phyloP scores from a whole-genome alignment of 2,329 filamentous ascomycete genomes.

The Eutypa lata region DNA sequence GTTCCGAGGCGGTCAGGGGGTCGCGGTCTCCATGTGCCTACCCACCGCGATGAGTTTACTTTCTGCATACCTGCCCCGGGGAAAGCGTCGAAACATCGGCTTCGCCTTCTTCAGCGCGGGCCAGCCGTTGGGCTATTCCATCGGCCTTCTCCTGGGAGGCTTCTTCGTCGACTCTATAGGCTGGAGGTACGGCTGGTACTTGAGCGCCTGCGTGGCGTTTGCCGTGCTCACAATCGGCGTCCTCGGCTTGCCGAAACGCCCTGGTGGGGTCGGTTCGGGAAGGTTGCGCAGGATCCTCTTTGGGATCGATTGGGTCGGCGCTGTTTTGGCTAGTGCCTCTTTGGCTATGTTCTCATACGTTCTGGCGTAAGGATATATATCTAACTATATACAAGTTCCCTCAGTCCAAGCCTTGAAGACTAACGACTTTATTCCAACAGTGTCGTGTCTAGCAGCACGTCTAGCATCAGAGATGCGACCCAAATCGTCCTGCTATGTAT shows the following conservation, averaged over 20 bases:
- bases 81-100: slow-evolving; percentile 35
- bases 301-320: slow-evolving; percentile 55
- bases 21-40: slow-evolving; percentile 33
- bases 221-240: slow-evolving; percentile 26
- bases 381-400: too few relatives aligned
- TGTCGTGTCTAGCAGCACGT: too few relatives aligned
- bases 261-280: slow-evolving; percentile 28
- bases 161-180: slow-evolving; percentile 43
- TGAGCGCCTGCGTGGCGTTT: slow-evolving; percentile 33
- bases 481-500: slow-evolving; percentile 43
- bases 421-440: too few relatives aligned
- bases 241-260: background rate
- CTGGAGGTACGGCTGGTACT: slow-evolving; percentile 47
- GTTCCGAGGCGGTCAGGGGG: slow-evolving; percentile 38
- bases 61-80: slow-evolving; percentile 26
- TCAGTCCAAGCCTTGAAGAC: too few relatives aligned
- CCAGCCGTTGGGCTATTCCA: slow-evolving; percentile 46
- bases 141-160: slow-evolving; percentile 49
- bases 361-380: slow-evolving; percentile 49
- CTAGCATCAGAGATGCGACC: too few relatives aligned
- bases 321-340: slow-evolving; percentile 41
- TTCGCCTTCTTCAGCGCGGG: slow-evolving; percentile 44
- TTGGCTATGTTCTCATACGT: slow-evolving; percentile 50
- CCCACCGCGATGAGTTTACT: slow-evolving; percentile 35
- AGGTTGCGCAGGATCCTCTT: slow-evolving; percentile 22